Conservation (phyloP, 768 basidiomycete genomes). For the Hygrophoropsis aurantiaca region DNA sequence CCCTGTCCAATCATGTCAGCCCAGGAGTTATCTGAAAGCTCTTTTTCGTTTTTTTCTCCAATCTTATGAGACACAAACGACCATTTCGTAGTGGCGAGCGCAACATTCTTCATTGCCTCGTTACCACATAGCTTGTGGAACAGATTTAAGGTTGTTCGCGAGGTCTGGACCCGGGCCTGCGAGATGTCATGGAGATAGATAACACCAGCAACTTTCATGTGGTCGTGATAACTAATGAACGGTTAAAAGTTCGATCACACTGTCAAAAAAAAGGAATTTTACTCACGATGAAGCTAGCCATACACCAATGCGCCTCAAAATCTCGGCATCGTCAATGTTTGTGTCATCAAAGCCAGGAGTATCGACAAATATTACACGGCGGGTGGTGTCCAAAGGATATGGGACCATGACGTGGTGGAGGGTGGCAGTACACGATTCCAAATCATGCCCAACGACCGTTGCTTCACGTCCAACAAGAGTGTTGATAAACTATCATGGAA, state of each 20-base stretch:
- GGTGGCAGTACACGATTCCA: slow-evolving; percentile 20
- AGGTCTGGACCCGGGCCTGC: slow-evolving; percentile 26
- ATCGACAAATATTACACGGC: slow-evolving; percentile 21
- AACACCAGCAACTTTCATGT: slow-evolving; percentile 27
- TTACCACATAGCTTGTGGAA: slow-evolving; percentile 23
- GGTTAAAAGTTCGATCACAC: too few relatives aligned
- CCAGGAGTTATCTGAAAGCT: slow-evolving; percentile 11
- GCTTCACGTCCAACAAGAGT: too few relatives aligned
- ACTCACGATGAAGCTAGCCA: slow-evolving; percentile 23
- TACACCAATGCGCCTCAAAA: slow-evolving; percentile 10
- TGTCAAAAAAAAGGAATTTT: not conserved
- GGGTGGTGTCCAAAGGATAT: slow-evolving; percentile 14
- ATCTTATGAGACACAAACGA: slow-evolving; percentile 14
- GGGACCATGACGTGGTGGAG: slow-evolving; percentile 14
- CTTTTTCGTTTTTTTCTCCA: slow-evolving; percentile 25
- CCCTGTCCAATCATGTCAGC: slow-evolving; percentile 9
- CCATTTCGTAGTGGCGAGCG: slow-evolving; percentile 38
- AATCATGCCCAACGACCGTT: slow-evolving; percentile 6
- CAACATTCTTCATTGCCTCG: slow-evolving; percentile 27
- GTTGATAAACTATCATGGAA: too few relatives aligned
- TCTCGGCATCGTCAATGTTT: slow-evolving; percentile 9
- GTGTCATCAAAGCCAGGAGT: slow-evolving; percentile 25
- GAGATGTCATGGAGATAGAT: slow-evolving; percentile 35
- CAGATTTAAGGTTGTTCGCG: slow-evolving; percentile 28
- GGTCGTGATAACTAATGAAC: slow-evolving; percentile 24